phyloP scores from a whole-genome alignment of 1,284 basidiomycete genomes.

The Chondrostereum purpureum region DNA sequence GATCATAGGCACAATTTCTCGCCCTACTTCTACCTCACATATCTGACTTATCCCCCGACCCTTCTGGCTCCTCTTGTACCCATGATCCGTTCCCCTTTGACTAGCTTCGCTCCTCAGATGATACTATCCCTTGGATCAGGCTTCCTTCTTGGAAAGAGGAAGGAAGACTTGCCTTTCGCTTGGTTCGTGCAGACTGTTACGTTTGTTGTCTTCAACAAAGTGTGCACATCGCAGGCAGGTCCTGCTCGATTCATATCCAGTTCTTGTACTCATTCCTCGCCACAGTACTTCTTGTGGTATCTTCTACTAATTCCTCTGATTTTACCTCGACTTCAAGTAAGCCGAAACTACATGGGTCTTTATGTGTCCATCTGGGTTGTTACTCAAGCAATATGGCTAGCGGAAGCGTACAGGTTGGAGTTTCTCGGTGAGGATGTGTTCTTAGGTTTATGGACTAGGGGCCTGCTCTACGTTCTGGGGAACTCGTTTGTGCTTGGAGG shows the following conservation, averaged over 20 bases:
- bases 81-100: constrained; percentile 55
- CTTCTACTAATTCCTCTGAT: constrained; percentile 85
- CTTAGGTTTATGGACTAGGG: constrained; percentile 68
- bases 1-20: constrained; percentile 99
- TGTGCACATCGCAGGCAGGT: constrained; percentile 91
- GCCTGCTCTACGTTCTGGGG: constrained; percentile 67
- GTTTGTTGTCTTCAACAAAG: constrained; percentile 97
- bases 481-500: constrained; percentile 73
- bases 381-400: constrained; percentile 81
- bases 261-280: constrained; percentile 2
- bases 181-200: constrained; percentile 89
- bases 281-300: constrained; percentile 97
- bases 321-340: constrained; percentile 58
- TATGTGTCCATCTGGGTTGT: constrained; percentile 66
- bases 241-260: not conserved
- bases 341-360: constrained; percentile 32
- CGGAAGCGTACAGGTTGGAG: constrained; percentile 83
- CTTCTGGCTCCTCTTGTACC: constrained; percentile 23
- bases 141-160: constrained; percentile 49
- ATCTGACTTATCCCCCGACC: constrained; percentile 61
- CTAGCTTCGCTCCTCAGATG: constrained; percentile 75
- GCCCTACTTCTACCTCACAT: constrained; percentile 93
- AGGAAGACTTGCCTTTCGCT: constrained; percentile 62
- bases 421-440: constrained; percentile 75
- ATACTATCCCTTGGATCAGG: constrained; percentile 60